These are phyloP conservation scores for Lumnitzera racemosa DNA, from an alignment of 345 rosid species.

Conservation along the genomic window DNA sequence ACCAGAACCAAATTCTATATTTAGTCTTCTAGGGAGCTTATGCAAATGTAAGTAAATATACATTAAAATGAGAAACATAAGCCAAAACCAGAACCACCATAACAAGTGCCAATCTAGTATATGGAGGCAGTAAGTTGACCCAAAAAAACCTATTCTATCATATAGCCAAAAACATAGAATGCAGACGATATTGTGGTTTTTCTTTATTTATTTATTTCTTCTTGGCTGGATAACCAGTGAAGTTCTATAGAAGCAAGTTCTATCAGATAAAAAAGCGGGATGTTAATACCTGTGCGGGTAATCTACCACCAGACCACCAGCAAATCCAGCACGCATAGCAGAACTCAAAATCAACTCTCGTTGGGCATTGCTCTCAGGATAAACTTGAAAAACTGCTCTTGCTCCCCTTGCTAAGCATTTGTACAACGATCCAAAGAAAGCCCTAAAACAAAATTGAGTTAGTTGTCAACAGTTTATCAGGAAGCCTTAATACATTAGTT, in stretches of 20 bases:
- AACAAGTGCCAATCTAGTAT: too few relatives aligned
- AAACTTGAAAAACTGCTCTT: constrained; percentile 84
- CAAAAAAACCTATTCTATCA: too few relatives aligned
- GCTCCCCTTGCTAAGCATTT: constrained; percentile 83
- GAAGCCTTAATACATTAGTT: neutral
- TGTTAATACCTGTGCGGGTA: constrained; percentile 76
- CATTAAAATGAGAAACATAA: too few relatives aligned
- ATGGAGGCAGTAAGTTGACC: too few relatives aligned
- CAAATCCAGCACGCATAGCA: constrained; percentile 88
- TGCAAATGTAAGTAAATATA: too few relatives aligned
- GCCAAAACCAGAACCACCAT: too few relatives aligned
- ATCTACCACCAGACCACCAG: constrained; percentile 89
- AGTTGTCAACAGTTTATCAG: constrained; percentile 1
- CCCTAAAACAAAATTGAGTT: constrained; percentile 29
- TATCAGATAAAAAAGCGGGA: neutral
- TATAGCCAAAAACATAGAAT: too few relatives aligned
- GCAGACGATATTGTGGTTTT: too few relatives aligned
- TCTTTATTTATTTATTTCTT: too few relatives aligned
- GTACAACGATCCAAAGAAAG: constrained; percentile 82
- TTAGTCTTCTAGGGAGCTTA: too few relatives aligned
- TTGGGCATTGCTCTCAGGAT: constrained; percentile 78
- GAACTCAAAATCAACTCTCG: constrained; percentile 72
- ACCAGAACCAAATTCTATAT: too few relatives aligned
- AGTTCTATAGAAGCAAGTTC: neutral
- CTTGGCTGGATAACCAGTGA: neutral